Percentiles rank a stretch among this genome's conserved stretches.
phyloP scores from a whole-genome alignment of 257 asterid genomes.

The Echites panduratus region DNA sequence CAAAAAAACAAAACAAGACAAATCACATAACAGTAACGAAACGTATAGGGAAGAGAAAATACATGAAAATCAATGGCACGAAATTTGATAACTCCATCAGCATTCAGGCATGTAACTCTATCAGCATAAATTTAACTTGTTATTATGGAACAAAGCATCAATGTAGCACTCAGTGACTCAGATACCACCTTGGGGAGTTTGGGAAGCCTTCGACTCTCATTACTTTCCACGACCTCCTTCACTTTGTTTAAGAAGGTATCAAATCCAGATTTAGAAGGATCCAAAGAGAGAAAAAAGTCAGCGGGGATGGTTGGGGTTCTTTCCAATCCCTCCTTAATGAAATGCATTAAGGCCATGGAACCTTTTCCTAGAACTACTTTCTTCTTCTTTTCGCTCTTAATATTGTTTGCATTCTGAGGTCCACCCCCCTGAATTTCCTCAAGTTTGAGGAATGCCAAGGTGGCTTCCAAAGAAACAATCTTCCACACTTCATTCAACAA shows the following conservation, averaged over 20 bases:
- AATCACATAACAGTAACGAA: not conserved
- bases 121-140: constrained; percentile 1
- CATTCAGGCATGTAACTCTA: not conserved
- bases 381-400: constrained; percentile 64
- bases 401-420: constrained; percentile 22
- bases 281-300: constrained; percentile 38
- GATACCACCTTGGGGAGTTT: constrained; percentile 89
- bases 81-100: too few relatives aligned
- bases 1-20: not conserved
- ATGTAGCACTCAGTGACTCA: not conserved
- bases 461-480: constrained; percentile 71
- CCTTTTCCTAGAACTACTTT: constrained; percentile 77
- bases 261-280: constrained; percentile 44
- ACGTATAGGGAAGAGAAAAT: not conserved
- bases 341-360: constrained; percentile 50
- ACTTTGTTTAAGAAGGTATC: constrained; percentile 49
- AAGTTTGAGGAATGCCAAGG: constrained; percentile 54
- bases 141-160: not conserved
- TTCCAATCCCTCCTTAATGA: constrained; percentile 45
- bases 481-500: constrained; percentile 47
- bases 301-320: constrained; percentile 17
- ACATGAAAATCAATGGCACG: not conserved
- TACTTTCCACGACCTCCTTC: constrained; percentile 86
- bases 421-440: constrained; percentile 26
- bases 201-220: constrained; percentile 84